phyloP scores from a whole-genome alignment of 352 stramenopile genomes.

The Phytophthora kernoviae region DNA sequence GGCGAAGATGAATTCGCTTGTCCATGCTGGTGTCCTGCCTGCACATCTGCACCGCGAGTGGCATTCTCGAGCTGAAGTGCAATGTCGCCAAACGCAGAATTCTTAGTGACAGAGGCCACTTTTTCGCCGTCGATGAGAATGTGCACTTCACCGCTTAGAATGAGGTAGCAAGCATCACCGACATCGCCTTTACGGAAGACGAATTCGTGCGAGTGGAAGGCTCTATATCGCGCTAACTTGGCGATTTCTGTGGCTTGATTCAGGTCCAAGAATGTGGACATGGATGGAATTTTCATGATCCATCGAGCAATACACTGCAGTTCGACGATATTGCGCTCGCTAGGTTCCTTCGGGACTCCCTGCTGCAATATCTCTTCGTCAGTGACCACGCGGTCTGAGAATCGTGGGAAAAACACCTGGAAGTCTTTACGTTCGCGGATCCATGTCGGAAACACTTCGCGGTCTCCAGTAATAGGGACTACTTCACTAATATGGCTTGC shows the following conservation, averaged over 20 bases:
- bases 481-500: not conserved
- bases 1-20: slow-evolving; percentile 6
- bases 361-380: slow-evolving; percentile 73
- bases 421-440: slow-evolving; percentile 83
- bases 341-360: slow-evolving; percentile 64
- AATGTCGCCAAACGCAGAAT: slow-evolving; percentile 72
- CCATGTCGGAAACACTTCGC: slow-evolving; percentile 59
- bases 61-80: slow-evolving; percentile 74
- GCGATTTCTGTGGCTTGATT: slow-evolving; percentile 74
- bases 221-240: slow-evolving; percentile 60
- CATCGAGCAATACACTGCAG: slow-evolving; percentile 72
- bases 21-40: slow-evolving; percentile 30
- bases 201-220: slow-evolving; percentile 53
- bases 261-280: slow-evolving; percentile 67
- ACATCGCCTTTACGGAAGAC: slow-evolving; percentile 69
- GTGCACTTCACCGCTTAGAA: slow-evolving; percentile 65
- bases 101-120: slow-evolving; percentile 57
- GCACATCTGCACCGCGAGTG: slow-evolving; percentile 69
- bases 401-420: slow-evolving; percentile 73
- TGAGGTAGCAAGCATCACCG: slow-evolving; percentile 71
- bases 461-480: slow-evolving; percentile 22
- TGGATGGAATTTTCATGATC: slow-evolving; percentile 80
- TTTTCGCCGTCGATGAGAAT: slow-evolving; percentile 72
- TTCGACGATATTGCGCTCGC: slow-evolving; percentile 73
- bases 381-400: slow-evolving; percentile 59